phyloP scores from a whole-genome alignment of 2,329 filamentous ascomycete genomes.

The Trichophyton equinum region DNA sequence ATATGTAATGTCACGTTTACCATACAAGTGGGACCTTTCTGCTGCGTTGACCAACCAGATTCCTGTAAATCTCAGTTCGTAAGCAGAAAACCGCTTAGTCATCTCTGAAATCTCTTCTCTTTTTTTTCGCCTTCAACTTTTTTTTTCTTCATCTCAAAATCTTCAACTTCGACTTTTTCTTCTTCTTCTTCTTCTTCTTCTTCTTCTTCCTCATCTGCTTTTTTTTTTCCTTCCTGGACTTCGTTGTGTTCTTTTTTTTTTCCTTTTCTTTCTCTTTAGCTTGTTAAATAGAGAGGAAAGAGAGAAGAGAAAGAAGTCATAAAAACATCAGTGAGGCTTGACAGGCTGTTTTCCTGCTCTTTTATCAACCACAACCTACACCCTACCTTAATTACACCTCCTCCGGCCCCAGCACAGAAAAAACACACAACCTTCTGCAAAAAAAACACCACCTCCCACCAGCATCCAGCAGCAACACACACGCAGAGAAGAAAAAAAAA shows the following conservation, averaged over 20 bases:
- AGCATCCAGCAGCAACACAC: too few relatives aligned
- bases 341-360: neutral
- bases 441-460: neutral
- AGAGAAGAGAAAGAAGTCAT: neutral
- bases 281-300: constrained; percentile 1
- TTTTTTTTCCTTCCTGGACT: neutral
- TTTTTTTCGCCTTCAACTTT: neutral
- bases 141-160: constrained; percentile 4
- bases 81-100: neutral
- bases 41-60: neutral
- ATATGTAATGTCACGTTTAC: neutral
- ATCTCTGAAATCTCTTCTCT: neutral
- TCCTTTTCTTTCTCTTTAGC: constrained; percentile 1
- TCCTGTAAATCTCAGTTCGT: neutral
- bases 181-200: constrained; percentile 9
- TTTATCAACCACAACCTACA: neutral
- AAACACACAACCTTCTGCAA: neutral
- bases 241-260: neutral
- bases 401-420: neutral
- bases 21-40: neutral
- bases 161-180: neutral
- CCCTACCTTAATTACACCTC: neutral
- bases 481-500: neutral
- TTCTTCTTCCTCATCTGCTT: neutral
- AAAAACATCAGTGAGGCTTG: neutral